Conservation (phyloP, 1,284 basidiomycete genomes). For the Marasmius sp. region DNA sequence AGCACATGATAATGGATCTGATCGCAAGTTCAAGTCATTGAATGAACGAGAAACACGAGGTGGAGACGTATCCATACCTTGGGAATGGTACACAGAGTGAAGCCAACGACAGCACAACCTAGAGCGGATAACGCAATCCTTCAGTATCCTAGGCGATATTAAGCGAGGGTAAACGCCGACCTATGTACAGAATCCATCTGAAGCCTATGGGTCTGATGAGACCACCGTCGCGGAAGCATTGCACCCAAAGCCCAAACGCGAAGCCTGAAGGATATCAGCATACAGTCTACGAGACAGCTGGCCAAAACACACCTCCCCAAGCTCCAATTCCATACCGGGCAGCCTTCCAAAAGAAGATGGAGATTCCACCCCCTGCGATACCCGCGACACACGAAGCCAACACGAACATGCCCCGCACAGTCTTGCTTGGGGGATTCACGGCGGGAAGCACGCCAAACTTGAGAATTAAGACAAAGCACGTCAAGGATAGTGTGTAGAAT, state of each 20-base stretch:
- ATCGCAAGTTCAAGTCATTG: slow-evolving; percentile 19
- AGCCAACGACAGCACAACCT: slow-evolving; percentile 59
- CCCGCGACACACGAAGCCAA: slow-evolving; percentile 81
- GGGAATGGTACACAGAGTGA: slow-evolving; percentile 64
- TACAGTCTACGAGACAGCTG: neutral
- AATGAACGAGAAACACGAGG: slow-evolving; percentile 12
- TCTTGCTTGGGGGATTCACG: slow-evolving; percentile 76
- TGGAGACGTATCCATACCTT: slow-evolving; percentile 33
- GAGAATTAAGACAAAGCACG: slow-evolving; percentile 86
- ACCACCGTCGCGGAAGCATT: slow-evolving; percentile 82
- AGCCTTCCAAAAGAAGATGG: slow-evolving; percentile 89
- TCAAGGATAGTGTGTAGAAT: slow-evolving; percentile 85
- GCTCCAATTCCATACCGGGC: slow-evolving; percentile 85
- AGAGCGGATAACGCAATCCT: slow-evolving; percentile 19
- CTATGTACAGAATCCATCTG: slow-evolving; percentile 88
- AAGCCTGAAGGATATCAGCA: slow-evolving; percentile 45
- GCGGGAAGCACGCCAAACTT: slow-evolving; percentile 85
- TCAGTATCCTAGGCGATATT: slow-evolving; percentile 8
- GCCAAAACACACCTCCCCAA: slow-evolving; percentile 59
- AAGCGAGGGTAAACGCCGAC: slow-evolving; percentile 37
- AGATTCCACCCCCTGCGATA: slow-evolving; percentile 78
- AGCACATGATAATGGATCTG: slow-evolving; percentile 79
- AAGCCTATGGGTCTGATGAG: slow-evolving; percentile 75
- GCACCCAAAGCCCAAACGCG: slow-evolving; percentile 82
- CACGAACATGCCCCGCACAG: slow-evolving; percentile 87